These are phyloP conservation scores for Fagopyrum tataricum DNA, from an alignment of 148 eudicot species.

Conservation along the genomic window DNA sequence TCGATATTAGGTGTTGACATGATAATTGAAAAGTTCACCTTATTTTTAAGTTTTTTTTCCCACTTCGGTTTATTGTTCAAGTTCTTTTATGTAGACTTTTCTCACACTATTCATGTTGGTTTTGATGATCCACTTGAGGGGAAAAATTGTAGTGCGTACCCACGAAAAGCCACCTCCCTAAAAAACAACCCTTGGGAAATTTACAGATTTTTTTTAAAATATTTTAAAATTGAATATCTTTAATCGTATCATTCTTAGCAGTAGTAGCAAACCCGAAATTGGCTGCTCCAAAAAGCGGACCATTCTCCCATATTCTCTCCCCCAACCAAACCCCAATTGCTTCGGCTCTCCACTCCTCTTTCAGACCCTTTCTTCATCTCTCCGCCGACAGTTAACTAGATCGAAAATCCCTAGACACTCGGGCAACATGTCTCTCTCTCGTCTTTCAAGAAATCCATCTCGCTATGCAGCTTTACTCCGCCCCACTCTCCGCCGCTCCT, in stretches of 20 bases:
- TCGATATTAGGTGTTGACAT: neutral
- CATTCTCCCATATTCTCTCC: neutral
- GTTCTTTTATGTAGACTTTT: neutral
- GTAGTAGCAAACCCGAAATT: neutral
- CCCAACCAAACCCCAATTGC: neutral
- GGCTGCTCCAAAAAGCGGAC: neutral
- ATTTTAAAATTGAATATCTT: too few relatives aligned
- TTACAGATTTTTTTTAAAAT: neutral
- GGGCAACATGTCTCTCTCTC: slow-evolving; percentile 31
- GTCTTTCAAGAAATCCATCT: slow-evolving; percentile 17
- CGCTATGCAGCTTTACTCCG: slow-evolving; percentile 21
- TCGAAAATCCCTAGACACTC: neutral
- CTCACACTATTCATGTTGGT: neutral
- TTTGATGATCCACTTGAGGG: neutral
- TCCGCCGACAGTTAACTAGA: neutral
- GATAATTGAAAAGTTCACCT: neutral
- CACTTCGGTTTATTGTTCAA: neutral
- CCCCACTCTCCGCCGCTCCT: slow-evolving; percentile 29
- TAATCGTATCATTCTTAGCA: neutral
- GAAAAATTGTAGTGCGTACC: neutral
- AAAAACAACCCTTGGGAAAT: slow-evolving; percentile 3
- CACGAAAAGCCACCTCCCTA: slow-evolving; percentile 6
- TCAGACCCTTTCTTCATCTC: neutral
- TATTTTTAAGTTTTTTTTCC: neutral
- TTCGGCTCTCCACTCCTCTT: neutral